Base-by-base conservation (phyloP, 257 asterid genomes). In the Penstemon davidsonii region DNA sequence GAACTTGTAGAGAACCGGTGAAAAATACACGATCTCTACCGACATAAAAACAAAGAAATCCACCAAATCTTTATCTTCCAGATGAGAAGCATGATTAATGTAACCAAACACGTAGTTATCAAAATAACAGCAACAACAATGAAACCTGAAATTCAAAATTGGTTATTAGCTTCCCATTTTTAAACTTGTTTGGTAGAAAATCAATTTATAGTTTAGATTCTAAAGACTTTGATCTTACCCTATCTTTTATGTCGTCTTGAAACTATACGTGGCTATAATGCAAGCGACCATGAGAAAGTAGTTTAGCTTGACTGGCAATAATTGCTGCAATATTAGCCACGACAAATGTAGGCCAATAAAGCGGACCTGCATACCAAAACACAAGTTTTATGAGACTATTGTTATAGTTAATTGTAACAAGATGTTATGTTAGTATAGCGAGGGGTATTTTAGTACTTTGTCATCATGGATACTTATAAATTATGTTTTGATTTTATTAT, bases 281-380 rank as follows among this genome's bases (percentile, higher is more conserved):
- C 95, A 89, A 8, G 95, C 95, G 13, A 79, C 10, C 95, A 87
- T 87, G 75, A 89, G 90, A 49, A 85, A 3, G 82, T 74, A 87
- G 81, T 89, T 89, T 84, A 0, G 95, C 95, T 78, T 90, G 97
- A 54, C 97, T 90, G 0, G 95, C 97, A 18, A 87, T 86, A 59
- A 87, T 78, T 0, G 97, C 89, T 5, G 97, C 93, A 4, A 81
- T 85, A 5, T 72, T 82, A 8, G 97, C 95, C 49, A 90, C 79
- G 4, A 85, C 90, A 25, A 87, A 90, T 3, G 83, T 83, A 0
- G 97, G 95, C 97, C 97, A 90, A 49, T 87, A 90, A 1, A 90
- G 3, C 3, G 83, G 76, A 72, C 55, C 95, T n/a, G 33, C 33
- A 25, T 25, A 25, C 33, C 13, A 11, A 11, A n/a, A 55, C 7